Base-by-base conservation (phyloP, 2,329 filamentous ascomycete genomes). In the Microascus cirrosus region DNA sequence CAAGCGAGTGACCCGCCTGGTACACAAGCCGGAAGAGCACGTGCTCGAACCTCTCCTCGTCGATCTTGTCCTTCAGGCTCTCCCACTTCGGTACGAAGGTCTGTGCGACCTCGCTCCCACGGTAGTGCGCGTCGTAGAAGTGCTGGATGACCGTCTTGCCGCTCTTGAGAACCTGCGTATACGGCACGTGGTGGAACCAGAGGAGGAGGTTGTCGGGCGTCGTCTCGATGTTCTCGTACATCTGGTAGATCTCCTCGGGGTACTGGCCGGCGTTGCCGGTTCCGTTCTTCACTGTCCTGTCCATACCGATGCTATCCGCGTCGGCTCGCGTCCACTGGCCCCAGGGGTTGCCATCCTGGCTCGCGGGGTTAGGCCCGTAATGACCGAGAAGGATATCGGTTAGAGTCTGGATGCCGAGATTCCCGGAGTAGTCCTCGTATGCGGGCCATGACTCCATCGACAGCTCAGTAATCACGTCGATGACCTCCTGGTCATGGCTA, bases 121-220 rank as follows among this genome's bases (percentile, higher is more conserved):
- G 68, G 61, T 85, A 84, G 60, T 85, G 83, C 0, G 81, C 80
- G 60, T 85, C 78, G 64, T 85, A 85, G 66, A 85, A 84, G 64
- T 85, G 81, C 63, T 85, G 83, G 56, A 85, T 85, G 2, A 89
- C 83, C 0, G 85, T 86, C 68, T 85, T 81, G 12, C 84, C 83
- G 0, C 78, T 82, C 11, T 83, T 74, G 1, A 89, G 75, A 7
- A 67, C 68, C 45, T 86, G 80, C 0, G 82, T 86, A 66, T 87
- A 90, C 3, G 79, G 78, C 0, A 89, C 83, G 64, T 90, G 86
- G 67, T 89, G 86, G 70, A 89, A 89, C 86, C 86, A 90, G 2
- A 89, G 73, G 2, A 89, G 68, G 1, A 89, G 71, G 24, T 89
- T 74, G 32, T 57, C 55, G 6, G 55, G 55, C n/a, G 55, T 57